Evolutionary conservation across 495 filamentous ascomycete genomes (phyloP).

Genomic region (Trypethelium eluteriae): DNA sequence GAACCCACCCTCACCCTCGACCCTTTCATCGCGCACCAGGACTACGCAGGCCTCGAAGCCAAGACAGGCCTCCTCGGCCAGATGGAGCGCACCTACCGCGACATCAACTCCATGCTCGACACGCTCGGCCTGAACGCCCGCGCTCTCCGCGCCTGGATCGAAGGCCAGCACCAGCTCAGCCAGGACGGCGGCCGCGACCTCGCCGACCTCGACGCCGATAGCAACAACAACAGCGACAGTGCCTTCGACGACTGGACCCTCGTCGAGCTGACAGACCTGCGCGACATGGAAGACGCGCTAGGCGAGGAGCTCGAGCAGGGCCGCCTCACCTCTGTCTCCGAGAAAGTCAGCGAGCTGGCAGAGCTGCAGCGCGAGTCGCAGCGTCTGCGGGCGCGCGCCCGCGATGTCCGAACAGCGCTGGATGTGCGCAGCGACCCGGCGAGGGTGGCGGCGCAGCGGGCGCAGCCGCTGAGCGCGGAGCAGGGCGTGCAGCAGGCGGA

Average conservation of each 20-base stretch:
- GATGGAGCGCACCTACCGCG: conserved; percentile 79
- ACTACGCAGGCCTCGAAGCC: conserved; percentile 55
- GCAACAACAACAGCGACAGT: conserved; percentile 20
- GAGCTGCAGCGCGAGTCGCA: conserved; percentile 56
- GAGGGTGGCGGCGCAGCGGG: conserved; percentile 48
- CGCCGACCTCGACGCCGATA: conserved; percentile 46
- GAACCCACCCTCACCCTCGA: conserved; percentile 49
- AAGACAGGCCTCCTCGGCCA: conserved; percentile 61
- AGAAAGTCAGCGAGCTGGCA: conserved; percentile 53
- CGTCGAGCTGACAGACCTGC: conserved; percentile 59
- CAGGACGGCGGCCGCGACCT: conserved; percentile 44
- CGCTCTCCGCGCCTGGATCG: conserved; percentile 61
- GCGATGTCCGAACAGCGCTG: conserved; percentile 65
- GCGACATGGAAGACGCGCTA: conserved; percentile 48
- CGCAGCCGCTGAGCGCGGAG: conserved; percentile 71
- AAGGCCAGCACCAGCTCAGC: conserved; percentile 50
- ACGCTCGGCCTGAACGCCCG: conserved; percentile 81
- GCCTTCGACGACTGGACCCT: conserved; percentile 60
- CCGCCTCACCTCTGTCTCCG: conserved; percentile 54
- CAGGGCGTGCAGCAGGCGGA: conserved; percentile 75
- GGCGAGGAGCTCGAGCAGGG: conserved; percentile 53
- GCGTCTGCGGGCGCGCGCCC: conserved; percentile 60
- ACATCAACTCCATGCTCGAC: conserved; percentile 95
- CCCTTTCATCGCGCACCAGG: conserved; percentile 59
- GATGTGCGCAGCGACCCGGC: conserved; percentile 56